Conservation (phyloP, 495 filamentous ascomycete species). For the Melanomma pulvis-pyrius region DNA sequence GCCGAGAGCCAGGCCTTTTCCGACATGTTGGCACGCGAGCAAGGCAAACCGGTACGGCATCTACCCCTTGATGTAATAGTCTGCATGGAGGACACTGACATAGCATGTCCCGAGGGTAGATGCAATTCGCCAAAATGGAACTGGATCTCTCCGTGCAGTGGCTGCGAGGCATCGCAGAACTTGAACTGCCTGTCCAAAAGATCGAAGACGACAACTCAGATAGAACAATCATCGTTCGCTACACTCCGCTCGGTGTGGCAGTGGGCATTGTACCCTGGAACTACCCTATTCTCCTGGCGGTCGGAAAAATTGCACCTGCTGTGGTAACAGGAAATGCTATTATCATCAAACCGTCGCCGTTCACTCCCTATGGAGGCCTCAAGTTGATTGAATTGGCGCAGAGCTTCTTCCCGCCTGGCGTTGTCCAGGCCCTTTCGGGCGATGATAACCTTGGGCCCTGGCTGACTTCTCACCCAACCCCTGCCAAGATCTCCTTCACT, state of each 20-base stretch:
- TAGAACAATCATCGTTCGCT: too few relatives aligned
- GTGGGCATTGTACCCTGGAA: slow-evolving; percentile 60
- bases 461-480: slow-evolving; percentile 39
- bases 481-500: slow-evolving; percentile 43
- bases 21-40: neutral
- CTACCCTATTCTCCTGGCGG: slow-evolving; percentile 55
- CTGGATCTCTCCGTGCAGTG: neutral
- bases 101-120: neutral
- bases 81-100: neutral
- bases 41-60: neutral
- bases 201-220: too few relatives aligned
- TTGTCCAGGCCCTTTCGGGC: slow-evolving; percentile 61
- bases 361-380: slow-evolving; percentile 64
- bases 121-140: too few relatives aligned
- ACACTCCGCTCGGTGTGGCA: slow-evolving; percentile 53
- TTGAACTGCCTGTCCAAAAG: too few relatives aligned
- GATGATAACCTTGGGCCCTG: slow-evolving; percentile 41
- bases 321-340: slow-evolving; percentile 59
- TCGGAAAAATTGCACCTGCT: slow-evolving; percentile 56
- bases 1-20: neutral
- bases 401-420: slow-evolving; percentile 59
- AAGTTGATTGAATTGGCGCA: slow-evolving; percentile 61
- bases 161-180: too few relatives aligned
- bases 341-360: slow-evolving; percentile 62
- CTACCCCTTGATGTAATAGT: neutral